phyloP scores from a whole-genome alignment of 164 flowering plant genomes.

The Chloranthus sessilifolius region DNA sequence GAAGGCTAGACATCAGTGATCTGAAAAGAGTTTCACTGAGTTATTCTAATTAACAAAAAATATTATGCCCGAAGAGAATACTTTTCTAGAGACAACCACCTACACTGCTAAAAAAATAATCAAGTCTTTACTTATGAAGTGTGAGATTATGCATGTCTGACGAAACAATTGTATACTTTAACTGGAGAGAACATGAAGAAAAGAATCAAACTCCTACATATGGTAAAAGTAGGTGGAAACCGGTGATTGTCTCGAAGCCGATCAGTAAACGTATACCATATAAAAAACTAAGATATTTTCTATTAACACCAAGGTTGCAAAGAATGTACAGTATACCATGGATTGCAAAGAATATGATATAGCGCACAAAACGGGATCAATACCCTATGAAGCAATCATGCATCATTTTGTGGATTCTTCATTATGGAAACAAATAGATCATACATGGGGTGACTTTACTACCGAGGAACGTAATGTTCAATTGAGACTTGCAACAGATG shows the following conservation, averaged over 20 bases:
- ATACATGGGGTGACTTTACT: background rate
- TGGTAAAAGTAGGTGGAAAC: background rate
- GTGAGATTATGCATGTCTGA: background rate
- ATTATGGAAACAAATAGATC: background rate
- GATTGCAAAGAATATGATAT: background rate
- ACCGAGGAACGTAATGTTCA: too few relatives aligned
- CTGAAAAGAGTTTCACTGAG: background rate
- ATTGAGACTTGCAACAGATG: too few relatives aligned
- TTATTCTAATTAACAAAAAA: background rate
- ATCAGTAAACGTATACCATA: too few relatives aligned
- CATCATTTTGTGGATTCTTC: background rate
- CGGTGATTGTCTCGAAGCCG: too few relatives aligned
- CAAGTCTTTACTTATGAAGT: background rate
- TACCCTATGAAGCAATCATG: background rate
- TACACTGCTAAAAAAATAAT: background rate
- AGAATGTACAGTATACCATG: background rate
- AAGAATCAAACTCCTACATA: background rate
- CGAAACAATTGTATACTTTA: background rate
- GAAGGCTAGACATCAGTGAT: conserved; percentile 1
- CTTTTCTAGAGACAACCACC: background rate
- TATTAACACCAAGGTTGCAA: background rate
- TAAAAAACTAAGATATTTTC: background rate
- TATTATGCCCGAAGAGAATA: background rate
- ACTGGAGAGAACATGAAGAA: background rate
- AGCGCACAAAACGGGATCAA: background rate